These are phyloP conservation scores for Leptomonas seymouri DNA, from an alignment of 208 protist genomes.

Conservation along the genomic window DNA sequence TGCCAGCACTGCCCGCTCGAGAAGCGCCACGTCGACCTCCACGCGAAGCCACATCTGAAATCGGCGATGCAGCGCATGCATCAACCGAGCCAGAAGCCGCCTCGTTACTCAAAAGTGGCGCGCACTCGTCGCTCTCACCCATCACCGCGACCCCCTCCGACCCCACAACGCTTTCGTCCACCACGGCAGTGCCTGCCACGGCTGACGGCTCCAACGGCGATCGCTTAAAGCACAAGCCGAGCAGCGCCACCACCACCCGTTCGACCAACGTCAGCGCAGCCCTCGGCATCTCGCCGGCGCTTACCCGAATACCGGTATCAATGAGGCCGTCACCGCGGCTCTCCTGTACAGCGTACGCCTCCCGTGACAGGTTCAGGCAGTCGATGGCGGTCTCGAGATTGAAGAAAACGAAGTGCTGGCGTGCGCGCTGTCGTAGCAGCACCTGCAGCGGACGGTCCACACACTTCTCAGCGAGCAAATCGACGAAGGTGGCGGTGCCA, in stretches of 20 bases:
- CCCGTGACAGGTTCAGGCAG: slow-evolving; percentile 85
- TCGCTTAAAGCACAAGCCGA: slow-evolving; percentile 27
- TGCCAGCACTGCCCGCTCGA: background rate
- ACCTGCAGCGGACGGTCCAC: slow-evolving; percentile 31
- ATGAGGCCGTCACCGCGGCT: slow-evolving; percentile 38
- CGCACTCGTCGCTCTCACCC: background rate
- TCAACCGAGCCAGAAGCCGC: background rate
- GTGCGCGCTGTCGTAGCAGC: slow-evolving; percentile 27
- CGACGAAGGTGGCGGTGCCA: slow-evolving; percentile 40
- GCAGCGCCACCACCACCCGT: slow-evolving; percentile 12
- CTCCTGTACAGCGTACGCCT: slow-evolving; percentile 59
- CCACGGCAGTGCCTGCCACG: background rate
- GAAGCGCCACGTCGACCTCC: no score
- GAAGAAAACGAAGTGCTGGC: slow-evolving; percentile 75
- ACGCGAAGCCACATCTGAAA: no score
- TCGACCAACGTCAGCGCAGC: slow-evolving; percentile 30
- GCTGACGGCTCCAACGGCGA: slow-evolving; percentile 4
- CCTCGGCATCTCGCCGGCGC: slow-evolving; percentile 27
- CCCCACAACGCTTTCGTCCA: background rate
- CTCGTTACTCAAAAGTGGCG: background rate
- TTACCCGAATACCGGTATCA: slow-evolving; percentile 34
- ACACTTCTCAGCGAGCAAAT: slow-evolving; percentile 35
- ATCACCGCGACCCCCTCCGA: background rate
- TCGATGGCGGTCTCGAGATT: slow-evolving; percentile 89
- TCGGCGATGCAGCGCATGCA: background rate